Evolutionary conservation across 495 filamentous ascomycete genomes (phyloP).

Genomic region (Neurospora sp.): DNA sequence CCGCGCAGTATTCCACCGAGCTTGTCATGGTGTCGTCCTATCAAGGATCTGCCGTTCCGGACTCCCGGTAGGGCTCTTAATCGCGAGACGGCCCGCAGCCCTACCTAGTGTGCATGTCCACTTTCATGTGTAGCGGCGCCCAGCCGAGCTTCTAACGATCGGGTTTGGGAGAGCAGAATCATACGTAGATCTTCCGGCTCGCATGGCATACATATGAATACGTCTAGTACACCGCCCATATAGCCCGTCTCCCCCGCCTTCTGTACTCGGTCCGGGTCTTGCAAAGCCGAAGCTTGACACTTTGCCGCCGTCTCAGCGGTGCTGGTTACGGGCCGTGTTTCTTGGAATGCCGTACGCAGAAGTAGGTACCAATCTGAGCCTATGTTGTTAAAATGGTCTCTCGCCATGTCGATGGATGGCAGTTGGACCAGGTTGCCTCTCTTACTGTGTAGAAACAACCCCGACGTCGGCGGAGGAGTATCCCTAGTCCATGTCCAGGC

Average conservation of each 20-base stretch:
- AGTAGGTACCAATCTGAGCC: neutral
- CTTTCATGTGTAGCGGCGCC: neutral
- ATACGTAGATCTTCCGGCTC: neutral
- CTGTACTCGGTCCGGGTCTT: neutral
- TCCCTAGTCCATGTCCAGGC: neutral
- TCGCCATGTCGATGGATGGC: neutral
- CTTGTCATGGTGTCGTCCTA: neutral
- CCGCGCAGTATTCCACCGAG: neutral
- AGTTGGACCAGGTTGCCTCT: neutral
- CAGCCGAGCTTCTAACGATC: neutral
- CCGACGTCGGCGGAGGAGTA: neutral
- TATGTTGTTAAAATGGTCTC: neutral
- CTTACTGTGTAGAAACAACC: neutral
- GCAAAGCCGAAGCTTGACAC: neutral
- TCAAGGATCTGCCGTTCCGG: neutral
- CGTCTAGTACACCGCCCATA: neutral
- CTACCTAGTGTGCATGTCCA: neutral
- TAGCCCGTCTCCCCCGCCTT: neutral
- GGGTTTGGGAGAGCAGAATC: neutral
- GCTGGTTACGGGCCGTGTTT: neutral
- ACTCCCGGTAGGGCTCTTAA: neutral
- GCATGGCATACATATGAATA: neutral
- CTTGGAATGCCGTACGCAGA: neutral
- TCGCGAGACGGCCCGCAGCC: neutral
- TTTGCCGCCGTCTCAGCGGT: neutral